phyloP scores from a whole-genome alignment of 2,329 filamentous ascomycete species.

The Botrytis elliptica region DNA sequence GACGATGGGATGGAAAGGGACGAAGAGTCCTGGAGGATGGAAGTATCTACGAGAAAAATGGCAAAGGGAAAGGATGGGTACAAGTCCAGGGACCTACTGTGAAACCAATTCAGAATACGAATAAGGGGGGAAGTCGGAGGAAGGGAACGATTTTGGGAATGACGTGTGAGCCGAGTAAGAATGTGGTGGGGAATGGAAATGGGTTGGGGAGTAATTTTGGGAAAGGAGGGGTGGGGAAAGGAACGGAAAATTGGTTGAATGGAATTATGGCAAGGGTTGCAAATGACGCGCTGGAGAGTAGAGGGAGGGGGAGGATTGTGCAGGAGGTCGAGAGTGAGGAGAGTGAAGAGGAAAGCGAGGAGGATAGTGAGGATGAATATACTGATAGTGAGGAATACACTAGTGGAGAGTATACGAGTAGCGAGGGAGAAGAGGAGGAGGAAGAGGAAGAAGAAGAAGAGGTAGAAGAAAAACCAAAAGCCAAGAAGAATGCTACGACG shows the following conservation, averaged over 20 bases:
- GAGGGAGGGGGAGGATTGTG: slow-evolving; percentile 12
- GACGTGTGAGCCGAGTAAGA: slow-evolving; percentile 14
- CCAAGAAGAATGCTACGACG: not conserved
- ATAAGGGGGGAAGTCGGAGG: not conserved
- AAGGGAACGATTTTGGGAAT: slow-evolving; percentile 20
- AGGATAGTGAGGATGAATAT: slow-evolving; percentile 15
- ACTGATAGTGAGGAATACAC: slow-evolving; percentile 19
- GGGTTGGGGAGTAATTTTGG: slow-evolving; percentile 12
- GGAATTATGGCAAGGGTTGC: slow-evolving; percentile 16
- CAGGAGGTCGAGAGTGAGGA: slow-evolving; percentile 12
- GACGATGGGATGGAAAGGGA: slow-evolving; percentile 20
- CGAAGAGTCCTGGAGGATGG: slow-evolving; percentile 18
- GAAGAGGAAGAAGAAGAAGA: slow-evolving; percentile 3
- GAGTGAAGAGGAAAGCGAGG: not conserved
- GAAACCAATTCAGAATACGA: not conserved
- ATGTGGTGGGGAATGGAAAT: slow-evolving; percentile 8
- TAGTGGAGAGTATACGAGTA: slow-evolving; percentile 14
- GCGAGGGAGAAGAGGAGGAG: slow-evolving; percentile 8
- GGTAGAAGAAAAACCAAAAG: not conserved
- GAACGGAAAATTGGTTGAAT: slow-evolving; percentile 8
- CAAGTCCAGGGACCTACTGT: slow-evolving; percentile 15
- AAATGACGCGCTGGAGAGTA: slow-evolving; percentile 19
- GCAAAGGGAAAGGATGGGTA: slow-evolving; percentile 20
- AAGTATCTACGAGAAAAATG: slow-evolving; percentile 20
- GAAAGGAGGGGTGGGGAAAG: slow-evolving; percentile 13